phyloP scores from a whole-genome alignment of 2,329 filamentous ascomycete genomes.

The Hypoxylon sp. region DNA sequence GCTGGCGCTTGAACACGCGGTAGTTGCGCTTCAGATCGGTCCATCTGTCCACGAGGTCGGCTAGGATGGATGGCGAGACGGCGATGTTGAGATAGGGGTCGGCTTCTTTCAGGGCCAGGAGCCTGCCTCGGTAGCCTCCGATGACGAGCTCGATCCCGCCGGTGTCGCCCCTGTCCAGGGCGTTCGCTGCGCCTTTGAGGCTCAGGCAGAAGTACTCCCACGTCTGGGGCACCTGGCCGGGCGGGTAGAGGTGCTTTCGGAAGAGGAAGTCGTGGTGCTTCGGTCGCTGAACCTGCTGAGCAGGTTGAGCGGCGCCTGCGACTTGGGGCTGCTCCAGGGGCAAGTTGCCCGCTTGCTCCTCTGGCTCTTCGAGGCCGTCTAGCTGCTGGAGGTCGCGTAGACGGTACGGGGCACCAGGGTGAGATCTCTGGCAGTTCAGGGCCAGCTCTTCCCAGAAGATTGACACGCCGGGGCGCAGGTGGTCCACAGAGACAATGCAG shows the following conservation, averaged over 20 bases:
- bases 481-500: slow-evolving; percentile 17
- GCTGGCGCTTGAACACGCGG: slow-evolving; percentile 9
- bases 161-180: slow-evolving; percentile 1
- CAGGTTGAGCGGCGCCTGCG: no score
- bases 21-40: not conserved
- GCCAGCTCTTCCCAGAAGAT: slow-evolving; percentile 16
- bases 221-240: not conserved
- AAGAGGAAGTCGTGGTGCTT: slow-evolving; percentile 14
- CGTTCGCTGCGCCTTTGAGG: not conserved
- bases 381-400: no score
- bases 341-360: no score
- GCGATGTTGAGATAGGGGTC: no score
- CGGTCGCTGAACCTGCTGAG: slow-evolving; percentile 1
- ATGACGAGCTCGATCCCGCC: no score
- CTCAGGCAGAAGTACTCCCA: not conserved
- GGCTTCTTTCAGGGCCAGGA: no score
- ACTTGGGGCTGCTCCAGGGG: no score
- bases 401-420: no score
- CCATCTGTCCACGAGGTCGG: not conserved
- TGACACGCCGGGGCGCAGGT: slow-evolving; percentile 30
- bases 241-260: not conserved
- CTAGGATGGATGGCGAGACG: not conserved
- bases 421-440: slow-evolving; percentile 8
- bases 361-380: no score
- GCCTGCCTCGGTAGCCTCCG: no score